These are phyloP conservation scores for Austroboletus olivaceoglutinosus DNA, from an alignment of 1,284 basidiomycete genomes.

Conservation along the genomic window DNA sequence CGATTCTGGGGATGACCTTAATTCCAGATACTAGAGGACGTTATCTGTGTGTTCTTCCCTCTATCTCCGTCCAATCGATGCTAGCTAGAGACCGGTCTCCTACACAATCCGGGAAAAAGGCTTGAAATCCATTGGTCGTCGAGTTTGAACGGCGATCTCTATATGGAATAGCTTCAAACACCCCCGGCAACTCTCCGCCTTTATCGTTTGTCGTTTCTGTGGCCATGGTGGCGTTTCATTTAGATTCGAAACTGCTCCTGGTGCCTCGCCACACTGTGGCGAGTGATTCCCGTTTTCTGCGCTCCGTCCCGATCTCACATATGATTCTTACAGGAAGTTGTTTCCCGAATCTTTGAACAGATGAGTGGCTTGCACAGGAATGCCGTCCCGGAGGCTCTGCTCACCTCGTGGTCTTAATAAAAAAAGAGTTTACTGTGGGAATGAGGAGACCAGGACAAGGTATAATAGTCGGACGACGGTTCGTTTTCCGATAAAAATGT, in stretches of 20 bases:
- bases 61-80: too few relatives aligned
- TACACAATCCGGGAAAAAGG: too few relatives aligned
- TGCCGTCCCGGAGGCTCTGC: background rate
- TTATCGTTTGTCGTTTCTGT: background rate
- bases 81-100: too few relatives aligned
- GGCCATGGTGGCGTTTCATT: background rate
- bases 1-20: too few relatives aligned
- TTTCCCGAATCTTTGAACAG: background rate
- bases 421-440: background rate
- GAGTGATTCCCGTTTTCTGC: background rate
- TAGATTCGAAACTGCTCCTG: background rate
- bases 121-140: too few relatives aligned
- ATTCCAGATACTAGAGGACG: too few relatives aligned
- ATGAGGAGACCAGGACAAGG: too few relatives aligned
- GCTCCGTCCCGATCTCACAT: background rate
- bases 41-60: too few relatives aligned
- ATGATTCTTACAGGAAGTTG: background rate
- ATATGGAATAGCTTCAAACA: background rate
- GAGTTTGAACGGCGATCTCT: background rate
- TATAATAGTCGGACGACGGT: too few relatives aligned
- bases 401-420: background rate
- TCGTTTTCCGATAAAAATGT: too few relatives aligned
- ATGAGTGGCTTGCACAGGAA: too few relatives aligned
- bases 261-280: background rate
- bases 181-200: background rate